Percentiles rank a stretch among this genome's conserved stretches.
These are phyloP conservation scores for Venturia pyrina DNA, from an alignment of 2,329 filamentous ascomycete species.

Conservation along the genomic window DNA sequence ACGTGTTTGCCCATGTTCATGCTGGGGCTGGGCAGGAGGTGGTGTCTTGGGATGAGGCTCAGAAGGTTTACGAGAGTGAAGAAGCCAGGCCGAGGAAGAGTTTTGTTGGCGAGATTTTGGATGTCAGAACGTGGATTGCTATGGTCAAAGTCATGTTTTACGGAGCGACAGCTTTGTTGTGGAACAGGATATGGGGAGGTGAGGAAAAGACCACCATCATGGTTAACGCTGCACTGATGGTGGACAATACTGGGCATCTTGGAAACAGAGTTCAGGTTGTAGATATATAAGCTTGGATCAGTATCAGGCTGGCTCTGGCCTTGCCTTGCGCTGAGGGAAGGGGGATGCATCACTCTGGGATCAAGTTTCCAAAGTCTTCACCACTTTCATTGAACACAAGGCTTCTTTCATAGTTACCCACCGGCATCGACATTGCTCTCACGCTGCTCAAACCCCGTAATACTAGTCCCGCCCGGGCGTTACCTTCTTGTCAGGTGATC, in stretches of 20 bases:
- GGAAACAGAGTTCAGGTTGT: constrained; percentile 36
- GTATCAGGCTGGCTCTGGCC: too few species aligned
- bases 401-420: neutral
- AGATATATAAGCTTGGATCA: constrained; percentile 21
- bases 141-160: constrained; percentile 40
- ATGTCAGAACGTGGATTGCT: constrained; percentile 39
- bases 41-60: constrained; percentile 65
- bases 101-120: constrained; percentile 27
- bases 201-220: constrained; percentile 41
- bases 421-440: too few species aligned
- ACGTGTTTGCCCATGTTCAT: constrained; percentile 82
- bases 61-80: constrained; percentile 61
- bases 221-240: constrained; percentile 52
- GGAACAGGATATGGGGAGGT: constrained; percentile 50
- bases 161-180: constrained; percentile 46
- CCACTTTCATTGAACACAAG: neutral
- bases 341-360: neutral
- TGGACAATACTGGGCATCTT: constrained; percentile 37
- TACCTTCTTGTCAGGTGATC: neutral
- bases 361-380: neutral
- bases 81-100: constrained; percentile 32
- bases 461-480: too few species aligned
- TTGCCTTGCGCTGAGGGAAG: neutral
- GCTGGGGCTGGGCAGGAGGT: constrained; percentile 60
- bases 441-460: too few species aligned